phyloP scores from a whole-genome alignment of 1,284 basidiomycete genomes.

The Porogramme epimiltina region DNA sequence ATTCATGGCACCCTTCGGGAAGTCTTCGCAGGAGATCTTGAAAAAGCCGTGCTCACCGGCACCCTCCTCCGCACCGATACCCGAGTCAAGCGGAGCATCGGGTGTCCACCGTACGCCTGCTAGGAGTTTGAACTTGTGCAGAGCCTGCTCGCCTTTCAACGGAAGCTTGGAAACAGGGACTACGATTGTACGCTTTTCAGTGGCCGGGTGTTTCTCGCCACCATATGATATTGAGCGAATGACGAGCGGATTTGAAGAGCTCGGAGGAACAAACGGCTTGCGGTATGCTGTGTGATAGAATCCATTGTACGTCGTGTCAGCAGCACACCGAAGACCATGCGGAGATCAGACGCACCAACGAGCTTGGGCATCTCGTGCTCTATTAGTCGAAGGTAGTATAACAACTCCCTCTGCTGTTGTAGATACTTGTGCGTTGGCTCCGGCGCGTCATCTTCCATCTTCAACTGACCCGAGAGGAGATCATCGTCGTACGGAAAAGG shows the following conservation, averaged over 20 bases:
- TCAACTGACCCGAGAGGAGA: conserved; percentile 19
- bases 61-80: conserved; percentile 44
- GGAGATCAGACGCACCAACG: conserved; percentile 57
- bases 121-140: conserved; percentile 80
- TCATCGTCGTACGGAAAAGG: conserved; percentile 16
- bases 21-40: conserved; percentile 86
- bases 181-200: conserved; percentile 70
- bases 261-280: conserved; percentile 73
- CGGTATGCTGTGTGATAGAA: conserved; percentile 59
- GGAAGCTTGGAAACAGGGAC: conserved; percentile 75
- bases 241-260: conserved; percentile 57
- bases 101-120: conserved; percentile 84
- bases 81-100: conserved; percentile 68
- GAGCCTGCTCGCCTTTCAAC: conserved; percentile 57
- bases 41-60: conserved; percentile 73
- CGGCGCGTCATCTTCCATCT: conserved; percentile 50
- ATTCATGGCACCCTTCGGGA: conserved; percentile 78
- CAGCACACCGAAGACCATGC: background rate
- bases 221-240: conserved; percentile 78
- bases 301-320: background rate
- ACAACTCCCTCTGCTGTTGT: conserved; percentile 66
- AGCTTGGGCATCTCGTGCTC: conserved; percentile 84
- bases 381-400: conserved; percentile 79
- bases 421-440: conserved; percentile 48
- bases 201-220: conserved; percentile 71